A percentile compares a stretch with the other conserved stretches of the same genome.
Evolutionary conservation across 805 yeast genomes (phyloP).

Genomic region (Pichia eremophila): DNA sequence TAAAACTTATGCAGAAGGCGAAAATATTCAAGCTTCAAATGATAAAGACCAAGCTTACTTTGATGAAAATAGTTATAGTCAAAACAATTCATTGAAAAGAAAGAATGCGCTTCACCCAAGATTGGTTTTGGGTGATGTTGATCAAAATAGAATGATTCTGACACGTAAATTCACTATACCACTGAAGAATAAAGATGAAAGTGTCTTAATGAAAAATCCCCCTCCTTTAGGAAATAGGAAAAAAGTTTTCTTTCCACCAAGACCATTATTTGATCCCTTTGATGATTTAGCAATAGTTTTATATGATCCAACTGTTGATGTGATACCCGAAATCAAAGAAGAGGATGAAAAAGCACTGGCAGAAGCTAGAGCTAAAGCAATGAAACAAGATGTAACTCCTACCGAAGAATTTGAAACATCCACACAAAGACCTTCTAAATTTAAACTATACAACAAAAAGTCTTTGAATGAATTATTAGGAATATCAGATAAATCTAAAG

Average conservation of each 20-base stretch:
- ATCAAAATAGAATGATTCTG: slow-evolving; percentile 32
- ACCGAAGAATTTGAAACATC: slow-evolving; percentile 1
- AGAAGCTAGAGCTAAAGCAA: slow-evolving; percentile 11
- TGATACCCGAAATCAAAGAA: slow-evolving; percentile 24
- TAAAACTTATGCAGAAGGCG: slow-evolving; percentile 31
- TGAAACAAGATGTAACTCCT: slow-evolving; percentile 7
- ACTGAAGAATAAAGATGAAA: slow-evolving; percentile 29
- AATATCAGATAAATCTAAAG: slow-evolving; percentile 43
- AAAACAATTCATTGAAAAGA: slow-evolving; percentile 22
- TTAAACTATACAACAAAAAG: slow-evolving; percentile 41
- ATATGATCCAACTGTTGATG: slow-evolving; percentile 91
- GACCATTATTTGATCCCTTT: slow-evolving; percentile 91
- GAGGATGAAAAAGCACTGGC: slow-evolving; percentile 23
- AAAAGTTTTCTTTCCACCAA: slow-evolving; percentile 62
- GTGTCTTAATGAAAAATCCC: slow-evolving; percentile 43
- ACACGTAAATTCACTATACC: slow-evolving; percentile 54
- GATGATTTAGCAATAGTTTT: slow-evolving; percentile 90
- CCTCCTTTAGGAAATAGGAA: slow-evolving; percentile 81
- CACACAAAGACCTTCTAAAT: slow-evolving; percentile 17
- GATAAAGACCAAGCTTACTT: slow-evolving; percentile 9
- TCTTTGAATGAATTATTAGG: slow-evolving; percentile 78
- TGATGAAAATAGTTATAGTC: slow-evolving; percentile 17
- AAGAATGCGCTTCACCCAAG: slow-evolving; percentile 57
- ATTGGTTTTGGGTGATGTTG: slow-evolving; percentile 35
- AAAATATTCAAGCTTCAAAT: slow-evolving; percentile 22